Conservation (phyloP, 2,329 filamentous ascomycete genomes). For the Talaromyces verruculosus region DNA sequence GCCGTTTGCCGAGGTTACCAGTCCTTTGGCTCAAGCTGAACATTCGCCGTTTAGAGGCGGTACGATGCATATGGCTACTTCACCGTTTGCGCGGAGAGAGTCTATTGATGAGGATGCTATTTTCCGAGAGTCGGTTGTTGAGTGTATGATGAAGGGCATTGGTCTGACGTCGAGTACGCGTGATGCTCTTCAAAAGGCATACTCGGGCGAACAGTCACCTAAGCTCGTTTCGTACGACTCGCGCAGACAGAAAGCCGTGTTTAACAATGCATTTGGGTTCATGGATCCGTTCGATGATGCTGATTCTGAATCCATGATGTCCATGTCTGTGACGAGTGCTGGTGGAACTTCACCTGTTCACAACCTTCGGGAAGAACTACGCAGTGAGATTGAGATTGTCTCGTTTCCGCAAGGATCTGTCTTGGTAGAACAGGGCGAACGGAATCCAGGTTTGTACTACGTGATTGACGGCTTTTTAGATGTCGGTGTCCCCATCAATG, state of each 20-base stretch:
- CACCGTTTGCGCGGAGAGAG: constrained; percentile 67
- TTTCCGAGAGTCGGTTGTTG: constrained; percentile 85
- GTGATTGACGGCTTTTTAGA: constrained; percentile 96
- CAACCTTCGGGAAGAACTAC: constrained; percentile 72
- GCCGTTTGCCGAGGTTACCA: constrained; percentile 31
- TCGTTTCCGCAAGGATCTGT: constrained; percentile 95
- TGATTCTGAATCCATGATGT: constrained; percentile 80
- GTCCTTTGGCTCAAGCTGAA: constrained; percentile 44
- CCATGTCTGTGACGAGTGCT: constrained; percentile 63
- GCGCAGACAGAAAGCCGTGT: constrained; percentile 73
- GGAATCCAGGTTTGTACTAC: constrained; percentile 96
- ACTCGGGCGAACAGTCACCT: constrained; percentile 81
- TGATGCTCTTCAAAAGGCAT: constrained; percentile 63
- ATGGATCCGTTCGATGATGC: constrained; percentile 88
- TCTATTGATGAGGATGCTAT: constrained; percentile 82
- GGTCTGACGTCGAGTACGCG: constrained; percentile 69
- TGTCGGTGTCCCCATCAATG: constrained; percentile 76
- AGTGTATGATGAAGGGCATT: constrained; percentile 94
- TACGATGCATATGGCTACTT: constrained; percentile 29
- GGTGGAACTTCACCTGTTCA: constrained; percentile 64
- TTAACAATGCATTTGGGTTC: constrained; percentile 85
- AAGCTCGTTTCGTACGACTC: constrained; percentile 81
- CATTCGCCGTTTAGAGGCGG: constrained; percentile 38
- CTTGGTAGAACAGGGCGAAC: constrained; percentile 91
- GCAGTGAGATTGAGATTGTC: constrained; percentile 92